Evolutionary conservation across 352 stramenopile genomes (phyloP).

Genomic region (Phytophthora macrochlamydospora): DNA sequence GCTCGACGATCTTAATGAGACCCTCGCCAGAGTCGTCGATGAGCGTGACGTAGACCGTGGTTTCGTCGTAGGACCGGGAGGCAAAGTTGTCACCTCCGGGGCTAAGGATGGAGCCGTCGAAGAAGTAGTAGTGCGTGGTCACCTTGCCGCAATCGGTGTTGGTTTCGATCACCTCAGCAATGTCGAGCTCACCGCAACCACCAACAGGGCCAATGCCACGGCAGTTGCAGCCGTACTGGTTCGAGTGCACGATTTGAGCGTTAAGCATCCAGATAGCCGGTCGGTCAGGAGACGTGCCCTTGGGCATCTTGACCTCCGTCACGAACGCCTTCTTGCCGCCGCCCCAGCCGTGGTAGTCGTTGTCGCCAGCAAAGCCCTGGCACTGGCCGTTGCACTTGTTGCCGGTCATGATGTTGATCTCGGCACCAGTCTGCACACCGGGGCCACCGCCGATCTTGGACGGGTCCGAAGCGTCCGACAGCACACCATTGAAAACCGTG

Average conservation of each 20-base stretch:
- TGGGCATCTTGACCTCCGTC: conserved; percentile 60
- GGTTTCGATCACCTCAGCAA: conserved; percentile 70
- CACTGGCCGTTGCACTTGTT: conserved; percentile 50
- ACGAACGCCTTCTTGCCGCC: conserved; percentile 75
- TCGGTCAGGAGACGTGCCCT: conserved; percentile 34
- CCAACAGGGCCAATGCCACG: conserved; percentile 54
- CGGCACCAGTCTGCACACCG: conserved; percentile 51
- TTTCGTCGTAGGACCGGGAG: conserved; percentile 27
- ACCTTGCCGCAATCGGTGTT: conserved; percentile 39
- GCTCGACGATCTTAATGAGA: conserved; percentile 68
- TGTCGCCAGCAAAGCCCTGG: conserved; percentile 36
- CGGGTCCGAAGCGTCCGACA: conserved; percentile 51
- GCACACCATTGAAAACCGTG: conserved; percentile 43
- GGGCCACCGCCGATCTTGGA: conserved; percentile 40
- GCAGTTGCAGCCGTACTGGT: conserved; percentile 76
- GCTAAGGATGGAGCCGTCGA: conserved; percentile 42
- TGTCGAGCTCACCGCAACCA: conserved; percentile 70
- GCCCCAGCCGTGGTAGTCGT: conserved; percentile 66
- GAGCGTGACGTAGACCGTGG: conserved; percentile 64
- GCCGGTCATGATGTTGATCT: conserved; percentile 72
- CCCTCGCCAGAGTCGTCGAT: conserved; percentile 57
- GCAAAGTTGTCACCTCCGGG: conserved; percentile 57
- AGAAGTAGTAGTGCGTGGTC: conserved; percentile 75
- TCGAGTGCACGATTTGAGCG: conserved; percentile 50
- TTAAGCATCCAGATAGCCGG: conserved; percentile 73